phyloP scores from a whole-genome alignment of 306 rosid genomes.

The Vachellia collinsii region DNA sequence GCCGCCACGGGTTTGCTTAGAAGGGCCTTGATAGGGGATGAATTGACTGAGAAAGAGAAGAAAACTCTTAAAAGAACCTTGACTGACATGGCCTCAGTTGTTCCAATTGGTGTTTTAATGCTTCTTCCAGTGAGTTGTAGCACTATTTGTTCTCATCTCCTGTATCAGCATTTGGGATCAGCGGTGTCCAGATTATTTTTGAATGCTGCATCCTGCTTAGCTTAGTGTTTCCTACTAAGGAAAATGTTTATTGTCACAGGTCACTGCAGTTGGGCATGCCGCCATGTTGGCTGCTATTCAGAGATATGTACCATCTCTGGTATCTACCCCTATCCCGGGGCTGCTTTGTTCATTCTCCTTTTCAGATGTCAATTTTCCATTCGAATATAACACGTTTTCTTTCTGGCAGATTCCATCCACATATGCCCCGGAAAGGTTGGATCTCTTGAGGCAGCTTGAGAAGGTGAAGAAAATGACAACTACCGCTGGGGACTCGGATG shows the following conservation, averaged over 20 bases:
- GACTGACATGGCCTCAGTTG: constrained; percentile 93
- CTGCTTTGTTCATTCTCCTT: constrained; percentile 11
- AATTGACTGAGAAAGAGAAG: constrained; percentile 88
- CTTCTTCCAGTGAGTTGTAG: constrained; percentile 84
- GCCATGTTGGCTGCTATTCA: constrained; percentile 99
- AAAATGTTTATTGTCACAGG: constrained; percentile 56
- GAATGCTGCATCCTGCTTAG: constrained; percentile 13
- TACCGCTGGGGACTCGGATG: constrained; percentile 53
- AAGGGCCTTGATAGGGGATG: constrained; percentile 83
- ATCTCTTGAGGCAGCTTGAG: constrained; percentile 92
- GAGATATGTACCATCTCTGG: constrained; percentile 95
- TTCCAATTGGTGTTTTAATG: constrained; percentile 94
- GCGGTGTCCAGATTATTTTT: neutral
- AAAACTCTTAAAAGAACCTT: constrained; percentile 78
- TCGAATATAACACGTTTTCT: neutral
- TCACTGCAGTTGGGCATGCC: constrained; percentile 98
- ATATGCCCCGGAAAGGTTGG: constrained; percentile 92
- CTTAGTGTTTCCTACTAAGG: constrained; percentile 9
- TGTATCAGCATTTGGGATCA: constrained; percentile 13
- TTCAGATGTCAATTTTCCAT: constrained; percentile 21
- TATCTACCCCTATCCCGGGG: constrained; percentile 39
- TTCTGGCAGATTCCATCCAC: constrained; percentile 89
- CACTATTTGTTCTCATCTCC: constrained; percentile 23
- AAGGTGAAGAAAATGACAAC: constrained; percentile 83
- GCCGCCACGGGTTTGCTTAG: constrained; percentile 77